Evolutionary conservation across 345 rosid species (phyloP).

Genomic region (Gossypium rotundifolium): DNA sequence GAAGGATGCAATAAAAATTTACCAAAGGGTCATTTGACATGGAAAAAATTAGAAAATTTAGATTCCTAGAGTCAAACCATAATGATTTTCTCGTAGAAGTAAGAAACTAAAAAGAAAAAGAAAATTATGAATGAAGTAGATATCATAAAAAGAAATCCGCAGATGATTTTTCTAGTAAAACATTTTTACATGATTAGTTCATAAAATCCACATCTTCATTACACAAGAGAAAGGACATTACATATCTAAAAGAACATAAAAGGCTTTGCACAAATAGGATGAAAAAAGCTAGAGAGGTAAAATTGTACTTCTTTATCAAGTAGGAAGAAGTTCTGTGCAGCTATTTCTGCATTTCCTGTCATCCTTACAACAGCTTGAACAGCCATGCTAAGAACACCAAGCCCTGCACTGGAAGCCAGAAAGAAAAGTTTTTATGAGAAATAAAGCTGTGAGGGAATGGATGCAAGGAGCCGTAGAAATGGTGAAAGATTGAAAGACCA

Average conservation of each 20-base stretch:
- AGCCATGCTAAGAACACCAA: constrained; percentile 85
- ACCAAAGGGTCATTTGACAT: constrained; percentile 6
- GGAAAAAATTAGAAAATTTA: constrained; percentile 3
- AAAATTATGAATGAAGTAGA: background rate
- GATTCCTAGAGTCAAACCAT: background rate
- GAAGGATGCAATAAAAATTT: background rate
- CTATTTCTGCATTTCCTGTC: constrained; percentile 56
- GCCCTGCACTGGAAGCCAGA: constrained; percentile 77
- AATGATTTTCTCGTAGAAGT: background rate
- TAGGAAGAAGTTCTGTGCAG: constrained; percentile 54
- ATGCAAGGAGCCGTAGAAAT: background rate
- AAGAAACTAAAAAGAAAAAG: background rate
- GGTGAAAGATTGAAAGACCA: background rate
- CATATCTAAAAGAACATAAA: background rate
- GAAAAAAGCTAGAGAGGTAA: constrained; percentile 13
- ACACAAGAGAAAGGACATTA: background rate
- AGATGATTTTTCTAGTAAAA: background rate
- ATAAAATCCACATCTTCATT: background rate
- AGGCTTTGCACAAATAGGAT: background rate
- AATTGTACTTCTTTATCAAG: constrained; percentile 84
- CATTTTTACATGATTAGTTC: background rate
- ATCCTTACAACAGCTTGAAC: constrained; percentile 70
- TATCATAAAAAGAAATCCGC: background rate
- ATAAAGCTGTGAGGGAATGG: constrained; percentile 9
- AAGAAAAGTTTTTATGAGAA: constrained; percentile 10